Conservation (phyloP, 2,329 filamentous ascomycete genomes). For the Claviceps fusiformis region DNA sequence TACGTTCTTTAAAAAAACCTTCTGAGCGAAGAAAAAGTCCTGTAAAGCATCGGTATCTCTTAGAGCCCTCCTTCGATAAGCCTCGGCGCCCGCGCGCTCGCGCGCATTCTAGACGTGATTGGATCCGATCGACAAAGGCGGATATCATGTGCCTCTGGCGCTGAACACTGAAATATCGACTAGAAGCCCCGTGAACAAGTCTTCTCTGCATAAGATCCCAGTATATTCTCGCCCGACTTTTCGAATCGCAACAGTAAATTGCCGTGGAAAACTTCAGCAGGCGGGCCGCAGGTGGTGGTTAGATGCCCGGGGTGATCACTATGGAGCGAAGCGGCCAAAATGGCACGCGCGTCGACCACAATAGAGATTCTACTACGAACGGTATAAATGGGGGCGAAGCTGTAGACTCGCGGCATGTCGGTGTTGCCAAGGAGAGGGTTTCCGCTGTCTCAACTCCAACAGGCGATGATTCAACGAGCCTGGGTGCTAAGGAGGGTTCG, state of each 20-base stretch:
- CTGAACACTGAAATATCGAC: constrained; percentile 2
- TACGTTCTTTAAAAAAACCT: too few relatives aligned
- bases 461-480: constrained; percentile 7
- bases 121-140: not conserved
- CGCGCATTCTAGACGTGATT: not conserved
- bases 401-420: constrained; percentile 12
- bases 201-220: not conserved
- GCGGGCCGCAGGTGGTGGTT: constrained; percentile 8
- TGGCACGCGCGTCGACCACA: constrained; percentile 41
- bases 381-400: constrained; percentile 27
- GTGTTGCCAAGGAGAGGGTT: constrained; percentile 21
- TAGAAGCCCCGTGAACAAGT: not conserved
- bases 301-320: constrained; percentile 39
- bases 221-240: not conserved
- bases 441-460: constrained; percentile 3
- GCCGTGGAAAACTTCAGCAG: not conserved
- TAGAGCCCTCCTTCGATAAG: not conserved
- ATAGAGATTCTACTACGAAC: constrained; percentile 33
- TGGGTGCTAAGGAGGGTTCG: constrained; percentile 14
- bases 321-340: constrained; percentile 43
- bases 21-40: not conserved
- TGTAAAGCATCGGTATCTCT: not conserved
- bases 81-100: not conserved
- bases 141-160: constrained; percentile 5
- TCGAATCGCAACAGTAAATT: not conserved